Conservation (phyloP, 225 moss, liverwort and hornwort species). For the Polytrichum commune region DNA sequence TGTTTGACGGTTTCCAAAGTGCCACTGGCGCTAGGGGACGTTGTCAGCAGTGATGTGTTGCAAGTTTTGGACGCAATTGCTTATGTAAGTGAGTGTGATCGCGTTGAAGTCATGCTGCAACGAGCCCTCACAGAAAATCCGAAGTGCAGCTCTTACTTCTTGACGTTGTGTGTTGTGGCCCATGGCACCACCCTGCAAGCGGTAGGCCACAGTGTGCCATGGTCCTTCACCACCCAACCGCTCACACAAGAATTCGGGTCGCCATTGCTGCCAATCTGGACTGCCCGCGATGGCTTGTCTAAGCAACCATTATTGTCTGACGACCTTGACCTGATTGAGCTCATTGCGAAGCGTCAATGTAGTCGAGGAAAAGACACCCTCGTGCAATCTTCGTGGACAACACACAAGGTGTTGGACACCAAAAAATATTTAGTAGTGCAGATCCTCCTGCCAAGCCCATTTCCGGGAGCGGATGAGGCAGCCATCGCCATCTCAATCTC, state of each 20-base stretch:
- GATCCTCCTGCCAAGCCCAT: slow-evolving; percentile 6
- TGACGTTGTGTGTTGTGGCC: slow-evolving; percentile 8
- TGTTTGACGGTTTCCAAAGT: slow-evolving; percentile 7
- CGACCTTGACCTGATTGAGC: slow-evolving; percentile 3
- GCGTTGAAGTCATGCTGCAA: slow-evolving; percentile 1
- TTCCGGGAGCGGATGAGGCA: neutral
- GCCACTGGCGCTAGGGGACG: neutral
- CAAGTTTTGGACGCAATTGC: neutral
- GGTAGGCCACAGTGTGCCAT: neutral
- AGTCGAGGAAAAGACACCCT: too few relatives aligned
- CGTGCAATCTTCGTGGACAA: neutral
- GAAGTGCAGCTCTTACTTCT: neutral
- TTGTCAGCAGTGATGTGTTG: neutral
- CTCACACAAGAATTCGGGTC: neutral
- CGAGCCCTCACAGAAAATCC: neutral
- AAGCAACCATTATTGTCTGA: neutral
- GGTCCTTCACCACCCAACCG: neutral
- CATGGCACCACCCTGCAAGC: neutral
- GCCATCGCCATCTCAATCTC: neutral
- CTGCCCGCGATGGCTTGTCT: neutral
- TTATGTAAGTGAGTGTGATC: neutral
- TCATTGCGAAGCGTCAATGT: neutral
- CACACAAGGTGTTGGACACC: neutral
- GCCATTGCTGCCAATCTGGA: slow-evolving; percentile 1
- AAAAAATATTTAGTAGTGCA: neutral